Percentiles rank a stretch among this genome's conserved stretches.
These are phyloP conservation scores for Fomitopsis palustris DNA, from an alignment of 1,284 basidiomycete genomes.

Conservation along the genomic window DNA sequence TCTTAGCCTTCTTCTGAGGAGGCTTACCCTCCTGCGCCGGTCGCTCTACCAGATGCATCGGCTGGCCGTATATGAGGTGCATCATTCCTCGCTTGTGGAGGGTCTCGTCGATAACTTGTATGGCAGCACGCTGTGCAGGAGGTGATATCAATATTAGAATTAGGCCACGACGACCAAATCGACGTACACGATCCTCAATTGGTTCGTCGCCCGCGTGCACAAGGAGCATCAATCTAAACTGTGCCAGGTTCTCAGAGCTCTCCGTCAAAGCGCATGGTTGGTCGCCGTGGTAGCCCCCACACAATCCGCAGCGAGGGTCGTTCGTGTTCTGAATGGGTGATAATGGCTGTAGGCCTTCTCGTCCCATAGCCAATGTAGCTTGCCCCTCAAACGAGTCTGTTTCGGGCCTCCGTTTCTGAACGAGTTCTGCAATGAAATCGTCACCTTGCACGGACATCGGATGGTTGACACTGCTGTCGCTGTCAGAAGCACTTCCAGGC, in stretches of 20 bases:
- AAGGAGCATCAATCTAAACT: slow-evolving; percentile 65
- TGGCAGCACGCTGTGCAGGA: slow-evolving; percentile 48
- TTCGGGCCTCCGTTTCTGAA: neutral
- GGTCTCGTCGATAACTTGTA: slow-evolving; percentile 62
- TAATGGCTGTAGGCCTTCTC: slow-evolving; percentile 6
- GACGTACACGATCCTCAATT: slow-evolving; percentile 55
- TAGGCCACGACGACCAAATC: neutral
- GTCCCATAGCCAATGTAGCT: no score
- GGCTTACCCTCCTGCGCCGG: slow-evolving; percentile 4
- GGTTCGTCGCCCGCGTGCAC: slow-evolving; percentile 59
- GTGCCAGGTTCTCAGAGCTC: slow-evolving; percentile 57
- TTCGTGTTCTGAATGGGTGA: slow-evolving; percentile 16
- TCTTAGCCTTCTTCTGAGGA: slow-evolving; percentile 13
- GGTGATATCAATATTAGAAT: neutral
- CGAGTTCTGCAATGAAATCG: slow-evolving; percentile 1
- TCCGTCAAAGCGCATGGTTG: slow-evolving; percentile 63
- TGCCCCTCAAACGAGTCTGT: no score
- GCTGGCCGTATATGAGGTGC: slow-evolving; percentile 56
- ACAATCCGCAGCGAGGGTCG: slow-evolving; percentile 52
- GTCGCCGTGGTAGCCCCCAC: slow-evolving; percentile 45
- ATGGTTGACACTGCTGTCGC: slow-evolving; percentile 15
- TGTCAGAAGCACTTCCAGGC: slow-evolving; percentile 32
- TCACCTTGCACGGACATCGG: neutral
- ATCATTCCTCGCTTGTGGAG: slow-evolving; percentile 51
- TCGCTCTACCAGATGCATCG: slow-evolving; percentile 50